Base-by-base conservation (phyloP, 2,329 filamentous ascomycete genomes). In the Botrytis pseudocinerea region DNA sequence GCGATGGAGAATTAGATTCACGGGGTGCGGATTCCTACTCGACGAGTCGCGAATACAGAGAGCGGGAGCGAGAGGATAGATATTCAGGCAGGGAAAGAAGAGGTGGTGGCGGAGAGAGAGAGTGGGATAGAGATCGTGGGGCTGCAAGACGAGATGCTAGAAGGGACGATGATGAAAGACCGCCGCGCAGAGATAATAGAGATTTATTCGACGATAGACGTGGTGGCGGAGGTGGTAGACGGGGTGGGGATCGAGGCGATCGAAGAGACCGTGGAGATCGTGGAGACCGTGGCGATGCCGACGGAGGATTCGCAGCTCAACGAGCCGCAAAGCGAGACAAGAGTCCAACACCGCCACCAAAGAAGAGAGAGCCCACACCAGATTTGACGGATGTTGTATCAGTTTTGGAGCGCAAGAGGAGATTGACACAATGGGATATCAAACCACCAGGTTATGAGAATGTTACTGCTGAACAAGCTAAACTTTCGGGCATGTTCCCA, bases 361-460 rank as follows among this genome's bases (percentile, higher is more conserved):
- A 97, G 86, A 96, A 95, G 85, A 92, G 93, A 82, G 96, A 99
- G 83, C 94, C 96, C 12, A 99, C 96, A 0, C 97, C 96, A 51
- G 97, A 99, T 82, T 86, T 99, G 81, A 97, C 95, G 74, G 90
- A 97, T 79, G 85, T 97, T 74, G 86, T 92, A n/a, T 89, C 94
- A 6, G 87, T 99, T 74, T 85, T 94, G 76, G 91, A 95, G 80
- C 91, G 95, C 79, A 96, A 95, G 86, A 92, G 97, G 78, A 92
- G 96, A 74, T 85, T 99, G 86, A 98, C 95, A 51, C 97, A 99
- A 83, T 99, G 96, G 96, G 97, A 99, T 82, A 98, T 99, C 83
- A 99, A 99, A 85, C 96, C 96, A 9, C 93, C 94, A 25, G 95
- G 96, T 62, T 99, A 99, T 80, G 97, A 99, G 81, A 97, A 96